Percentiles rank a stretch among this genome's conserved stretches.
phyloP scores from a whole-genome alignment of 2,329 filamentous ascomycete genomes.

The Colletotrichum ledebouriae region DNA sequence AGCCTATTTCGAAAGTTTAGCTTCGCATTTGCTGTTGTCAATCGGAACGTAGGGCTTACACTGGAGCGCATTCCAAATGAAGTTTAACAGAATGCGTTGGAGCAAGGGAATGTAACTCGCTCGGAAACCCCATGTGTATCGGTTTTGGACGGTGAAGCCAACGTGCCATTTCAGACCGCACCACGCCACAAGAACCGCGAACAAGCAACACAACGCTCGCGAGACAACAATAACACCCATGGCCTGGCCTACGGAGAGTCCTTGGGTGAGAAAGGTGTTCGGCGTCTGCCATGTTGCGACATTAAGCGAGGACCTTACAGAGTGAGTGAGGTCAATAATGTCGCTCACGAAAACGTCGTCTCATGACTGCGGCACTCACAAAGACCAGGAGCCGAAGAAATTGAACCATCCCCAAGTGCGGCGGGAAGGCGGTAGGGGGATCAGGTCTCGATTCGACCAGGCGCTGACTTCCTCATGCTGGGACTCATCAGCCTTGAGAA shows the following conservation, averaged over 20 bases:
- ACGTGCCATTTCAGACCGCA: constrained; percentile 64
- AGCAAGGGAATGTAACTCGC: constrained; percentile 62
- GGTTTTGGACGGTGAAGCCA: constrained; percentile 63
- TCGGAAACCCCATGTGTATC: constrained; percentile 63
- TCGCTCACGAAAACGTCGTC: neutral
- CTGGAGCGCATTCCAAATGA: constrained; percentile 54
- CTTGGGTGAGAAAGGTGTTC: constrained; percentile 60
- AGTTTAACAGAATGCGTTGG: constrained; percentile 62
- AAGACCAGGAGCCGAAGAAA: constrained; percentile 59
- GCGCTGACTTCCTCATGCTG: constrained; percentile 60
- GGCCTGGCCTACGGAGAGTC: constrained; percentile 61
- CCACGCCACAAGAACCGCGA: constrained; percentile 61
- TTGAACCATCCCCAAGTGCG: constrained; percentile 63
- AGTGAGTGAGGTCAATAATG: neutral
- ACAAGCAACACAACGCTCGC: constrained; percentile 56
- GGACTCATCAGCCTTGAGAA: constrained; percentile 55
- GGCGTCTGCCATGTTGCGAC: constrained; percentile 62
- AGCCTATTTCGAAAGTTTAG: neutral
- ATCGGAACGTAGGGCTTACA: neutral
- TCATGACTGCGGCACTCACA: constrained; percentile 45
- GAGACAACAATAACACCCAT: constrained; percentile 62
- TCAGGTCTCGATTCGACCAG: constrained; percentile 62
- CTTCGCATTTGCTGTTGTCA: too few species aligned
- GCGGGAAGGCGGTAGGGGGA: constrained; percentile 55
- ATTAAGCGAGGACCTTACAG: constrained; percentile 49